These are phyloP conservation scores for Pezizomycotina sp. DNA, from an alignment of 2,329 filamentous ascomycete genomes.

Conservation along the genomic window DNA sequence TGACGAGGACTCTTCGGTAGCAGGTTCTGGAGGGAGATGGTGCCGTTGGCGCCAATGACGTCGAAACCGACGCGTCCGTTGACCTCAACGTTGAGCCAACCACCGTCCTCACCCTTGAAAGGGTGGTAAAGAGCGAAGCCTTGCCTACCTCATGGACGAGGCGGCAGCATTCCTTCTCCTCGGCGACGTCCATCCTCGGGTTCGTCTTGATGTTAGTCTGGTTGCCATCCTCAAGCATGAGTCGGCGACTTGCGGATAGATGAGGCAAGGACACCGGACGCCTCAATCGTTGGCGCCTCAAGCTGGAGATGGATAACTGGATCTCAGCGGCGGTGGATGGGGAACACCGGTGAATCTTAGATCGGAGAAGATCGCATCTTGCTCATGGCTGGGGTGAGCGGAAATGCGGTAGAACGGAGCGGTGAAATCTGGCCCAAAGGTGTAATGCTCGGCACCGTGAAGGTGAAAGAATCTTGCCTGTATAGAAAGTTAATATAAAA, in stretches of 20 bases:
- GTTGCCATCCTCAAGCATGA: conserved; percentile 16
- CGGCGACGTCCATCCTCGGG: conserved; percentile 22
- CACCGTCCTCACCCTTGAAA: conserved; percentile 22
- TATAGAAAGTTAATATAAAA: too few relatives aligned
- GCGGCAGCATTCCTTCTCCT: conserved; percentile 24
- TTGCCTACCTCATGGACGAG: conserved; percentile 21
- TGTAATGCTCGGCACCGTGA: conserved; percentile 22
- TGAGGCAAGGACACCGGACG: conserved; percentile 21
- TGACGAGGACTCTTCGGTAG: conserved; percentile 23
- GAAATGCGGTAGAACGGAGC: conserved; percentile 23
- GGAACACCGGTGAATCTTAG: conserved; percentile 22
- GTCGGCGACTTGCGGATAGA: conserved; percentile 23
- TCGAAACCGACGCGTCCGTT: conserved; percentile 24
- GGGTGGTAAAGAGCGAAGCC: conserved; percentile 25
- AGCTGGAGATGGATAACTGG: conserved; percentile 23
- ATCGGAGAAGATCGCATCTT: conserved; percentile 21
- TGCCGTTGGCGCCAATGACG: conserved; percentile 20
- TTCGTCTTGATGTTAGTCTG: conserved; percentile 19
- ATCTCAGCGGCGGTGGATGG: conserved; percentile 20
- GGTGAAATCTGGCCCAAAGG: conserved; percentile 20
- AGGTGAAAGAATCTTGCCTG: conserved; percentile 19
- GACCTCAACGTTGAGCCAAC: conserved; percentile 23
- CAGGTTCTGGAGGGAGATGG: conserved; percentile 22
- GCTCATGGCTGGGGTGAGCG: conserved; percentile 21
- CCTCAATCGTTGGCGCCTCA: conserved; percentile 20